Evolutionary conservation across 345 rosid species (phyloP), one percentile per base, ranked within the genome.

Genomic region (Murraya koenigii): DNA sequence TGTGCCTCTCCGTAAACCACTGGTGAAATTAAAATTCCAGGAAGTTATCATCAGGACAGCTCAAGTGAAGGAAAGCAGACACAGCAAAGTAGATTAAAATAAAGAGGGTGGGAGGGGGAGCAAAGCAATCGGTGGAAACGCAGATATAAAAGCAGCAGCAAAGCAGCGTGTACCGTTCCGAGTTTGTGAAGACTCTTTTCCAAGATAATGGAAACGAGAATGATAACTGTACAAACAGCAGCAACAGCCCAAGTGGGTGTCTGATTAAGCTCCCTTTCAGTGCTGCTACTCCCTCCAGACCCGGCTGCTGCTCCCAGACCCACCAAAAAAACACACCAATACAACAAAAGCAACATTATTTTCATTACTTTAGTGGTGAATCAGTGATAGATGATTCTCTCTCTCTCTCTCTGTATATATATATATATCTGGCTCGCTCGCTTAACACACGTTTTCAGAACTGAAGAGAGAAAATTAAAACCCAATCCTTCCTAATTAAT

Each of bases 201-300:
- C 72, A 96, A 79, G 80, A 79, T 44, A 80, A 94, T 82, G 69
- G 99, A 96, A 52, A 96, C 83, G 82, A 91, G 58, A 60, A 96
- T 90, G 84, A 96, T 89, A 78, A 90, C 91, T 61, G 98, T 84
- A 69, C 93, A 94, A 44, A 96, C 93, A 33, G 75, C 74, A 38
- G 97, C 92, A 54, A 96, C 98, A 5, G 98, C 99, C 99, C 99
- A 96, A 55, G 99, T 96, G 0, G 99, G 90, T n/a, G 98, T 96
- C 78, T 89, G 91, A 76, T 85, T 84, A 72, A 96, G 97, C 81
- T 87, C 33, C 81, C 90, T 91, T 60, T 68, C 70, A 30, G 79
- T 59, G 74, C 71, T 75, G 30, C 66, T 44, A 77, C 65, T 74
- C 56, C 63, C 83, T 41, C 39, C 39, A 52, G 86, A 82, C 77